These are phyloP conservation scores for Xylariaceae sp. DNA, from an alignment of 2,329 filamentous ascomycete species.

Conservation along the genomic window DNA sequence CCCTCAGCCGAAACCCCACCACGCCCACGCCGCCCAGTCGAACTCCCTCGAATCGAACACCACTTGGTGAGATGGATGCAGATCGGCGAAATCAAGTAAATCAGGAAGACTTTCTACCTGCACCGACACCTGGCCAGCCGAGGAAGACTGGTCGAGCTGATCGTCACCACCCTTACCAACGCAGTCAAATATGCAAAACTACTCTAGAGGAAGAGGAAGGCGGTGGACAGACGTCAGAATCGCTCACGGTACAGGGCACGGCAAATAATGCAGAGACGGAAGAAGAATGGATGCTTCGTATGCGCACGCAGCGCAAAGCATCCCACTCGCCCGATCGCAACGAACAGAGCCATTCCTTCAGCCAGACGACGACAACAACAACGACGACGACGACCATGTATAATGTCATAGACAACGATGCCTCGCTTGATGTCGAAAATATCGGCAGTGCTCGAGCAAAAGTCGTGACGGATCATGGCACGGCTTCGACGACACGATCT, in stretches of 20 bases:
- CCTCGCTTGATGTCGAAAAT: slow-evolving; percentile 67
- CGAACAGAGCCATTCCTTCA: slow-evolving; percentile 64
- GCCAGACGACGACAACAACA: slow-evolving; percentile 67
- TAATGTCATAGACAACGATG: slow-evolving; percentile 59
- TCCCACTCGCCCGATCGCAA: slow-evolving; percentile 57
- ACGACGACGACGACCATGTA: slow-evolving; percentile 67
- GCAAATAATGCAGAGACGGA: slow-evolving; percentile 59
- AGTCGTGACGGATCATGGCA: slow-evolving; percentile 46
- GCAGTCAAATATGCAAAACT: slow-evolving; percentile 45
- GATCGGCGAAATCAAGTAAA: slow-evolving; percentile 63
- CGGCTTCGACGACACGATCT: slow-evolving; percentile 42
- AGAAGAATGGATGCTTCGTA: slow-evolving; percentile 74
- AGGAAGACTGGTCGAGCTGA: slow-evolving; percentile 79
- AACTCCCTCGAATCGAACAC: slow-evolving; percentile 68
- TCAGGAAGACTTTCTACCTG: slow-evolving; percentile 89
- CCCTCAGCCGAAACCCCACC: slow-evolving; percentile 56
- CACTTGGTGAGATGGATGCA: slow-evolving; percentile 88
- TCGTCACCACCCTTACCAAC: slow-evolving; percentile 67
- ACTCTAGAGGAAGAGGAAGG: slow-evolving; percentile 47
- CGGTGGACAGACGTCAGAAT: slow-evolving; percentile 54
- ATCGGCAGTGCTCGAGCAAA: slow-evolving; percentile 57
- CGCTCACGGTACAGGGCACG: slow-evolving; percentile 55
- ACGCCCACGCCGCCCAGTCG: slow-evolving; percentile 81
- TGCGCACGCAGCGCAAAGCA: slow-evolving; percentile 61
- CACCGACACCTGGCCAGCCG: slow-evolving; percentile 91